A percentile compares a stretch with the other conserved stretches of the same genome.
Conservation (phyloP, 169 alveolate species). For the Cryptosporidium ryanae region DNA sequence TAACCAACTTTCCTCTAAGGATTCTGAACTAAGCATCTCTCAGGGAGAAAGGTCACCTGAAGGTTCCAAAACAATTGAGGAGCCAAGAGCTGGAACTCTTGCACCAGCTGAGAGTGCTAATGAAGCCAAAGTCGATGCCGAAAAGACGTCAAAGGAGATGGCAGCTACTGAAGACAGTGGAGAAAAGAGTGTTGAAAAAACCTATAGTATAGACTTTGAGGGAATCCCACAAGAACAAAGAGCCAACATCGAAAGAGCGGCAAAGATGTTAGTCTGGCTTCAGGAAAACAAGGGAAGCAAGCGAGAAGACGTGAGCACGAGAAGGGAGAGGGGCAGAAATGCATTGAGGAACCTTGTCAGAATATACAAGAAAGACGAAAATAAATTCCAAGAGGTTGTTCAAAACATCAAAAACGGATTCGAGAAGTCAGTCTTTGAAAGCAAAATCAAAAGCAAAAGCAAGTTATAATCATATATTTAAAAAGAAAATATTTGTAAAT, state of each 20-base stretch:
- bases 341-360: slow-evolving; percentile 18
- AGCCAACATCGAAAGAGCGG: slow-evolving; percentile 5
- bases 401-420: slow-evolving; percentile 10
- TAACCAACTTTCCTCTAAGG: slow-evolving; percentile 40
- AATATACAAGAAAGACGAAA: neutral
- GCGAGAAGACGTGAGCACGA: slow-evolving; percentile 6
- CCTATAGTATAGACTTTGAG: neutral
- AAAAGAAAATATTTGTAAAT: too few relatives aligned
- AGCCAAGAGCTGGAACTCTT: neutral
- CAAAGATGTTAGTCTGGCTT: slow-evolving; percentile 57
- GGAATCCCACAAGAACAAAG: neutral
- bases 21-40: neutral
- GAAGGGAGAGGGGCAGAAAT: slow-evolving; percentile 18
- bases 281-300: slow-evolving; percentile 25
- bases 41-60: neutral
- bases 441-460: neutral
- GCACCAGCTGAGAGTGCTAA: neutral
- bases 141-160: neutral
- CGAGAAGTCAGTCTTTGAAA: slow-evolving; percentile 18
- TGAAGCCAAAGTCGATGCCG: slow-evolving; percentile 9
- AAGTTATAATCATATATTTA: neutral
- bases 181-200: neutral
- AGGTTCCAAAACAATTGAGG: neutral
- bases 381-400: neutral
- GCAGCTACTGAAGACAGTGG: neutral